Evolutionary conservation across 83 land plant genomes (phyloP).

Genomic region (Picea engelmannii): DNA sequence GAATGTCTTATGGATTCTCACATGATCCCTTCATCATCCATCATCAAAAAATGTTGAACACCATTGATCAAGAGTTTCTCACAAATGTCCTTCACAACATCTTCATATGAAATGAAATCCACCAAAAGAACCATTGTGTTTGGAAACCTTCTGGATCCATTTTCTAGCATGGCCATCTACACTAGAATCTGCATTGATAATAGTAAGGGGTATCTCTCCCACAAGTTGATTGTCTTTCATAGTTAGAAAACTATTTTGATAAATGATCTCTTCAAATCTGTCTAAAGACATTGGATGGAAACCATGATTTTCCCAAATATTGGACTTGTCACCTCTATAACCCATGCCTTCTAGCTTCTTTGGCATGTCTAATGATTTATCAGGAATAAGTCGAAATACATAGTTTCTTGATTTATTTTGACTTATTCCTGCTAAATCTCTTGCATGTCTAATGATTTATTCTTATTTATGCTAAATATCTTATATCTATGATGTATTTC

Average conservation of each 20-base stretch:
- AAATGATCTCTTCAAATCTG: slow-evolving; percentile 9
- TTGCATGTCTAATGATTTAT: no score
- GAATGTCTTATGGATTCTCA: no score
- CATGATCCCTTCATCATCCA: not conserved
- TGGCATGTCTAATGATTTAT: not conserved
- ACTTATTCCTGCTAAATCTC: no score
- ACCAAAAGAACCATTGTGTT: not conserved
- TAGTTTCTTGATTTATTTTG: no score
- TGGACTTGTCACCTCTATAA: slow-evolving; percentile 6
- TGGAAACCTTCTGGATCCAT: slow-evolving; percentile 3
- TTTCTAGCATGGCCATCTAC: not conserved
- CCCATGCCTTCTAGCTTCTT: not conserved
- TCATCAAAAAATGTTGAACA: not conserved
- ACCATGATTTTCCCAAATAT: not conserved
- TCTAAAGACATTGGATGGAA: slow-evolving; percentile 1
- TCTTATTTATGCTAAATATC: no score
- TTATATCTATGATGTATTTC: no score
- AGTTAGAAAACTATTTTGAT: slow-evolving; percentile 5
- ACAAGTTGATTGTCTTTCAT: slow-evolving; percentile 1
- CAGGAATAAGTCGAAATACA: not conserved
- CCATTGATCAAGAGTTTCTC: not conserved
- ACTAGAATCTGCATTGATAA: not conserved
- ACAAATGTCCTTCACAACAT: slow-evolving; percentile 2
- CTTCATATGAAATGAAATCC: slow-evolving; percentile 3
- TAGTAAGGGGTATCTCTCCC: not conserved